Base-by-base conservation (phyloP, 1,139 yeast species). In the Candida pseudoviswanathii region DNA sequence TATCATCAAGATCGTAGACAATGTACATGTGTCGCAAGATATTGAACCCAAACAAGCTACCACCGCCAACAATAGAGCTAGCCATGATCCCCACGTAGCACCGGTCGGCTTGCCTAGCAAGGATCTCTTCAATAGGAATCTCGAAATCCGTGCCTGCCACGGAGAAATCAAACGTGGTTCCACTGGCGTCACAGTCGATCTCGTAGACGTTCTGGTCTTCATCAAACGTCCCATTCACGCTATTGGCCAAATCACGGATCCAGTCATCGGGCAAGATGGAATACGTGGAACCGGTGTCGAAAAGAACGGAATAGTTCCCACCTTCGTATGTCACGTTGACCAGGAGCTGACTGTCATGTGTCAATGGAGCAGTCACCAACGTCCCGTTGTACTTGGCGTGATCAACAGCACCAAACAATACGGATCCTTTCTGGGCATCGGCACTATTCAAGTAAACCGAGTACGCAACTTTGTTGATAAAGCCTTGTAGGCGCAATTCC, bases 231-330 rank as follows among this genome's bases (percentile, higher is more conserved):
- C 30, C 30, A 6, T 73, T 70, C 4, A 80, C 54, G 1, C 58
- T 46, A 2, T 52, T 47, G 0, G 79, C 82, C 49, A 84, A 64
- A 3, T 63, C 53, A 3, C 60, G 58, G 10, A 81, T 64, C 25
- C 78, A 58, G 11, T 55, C 60, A 1, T 58, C 45, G 24, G 89
- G 87, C 2, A 83, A 63, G 55, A 76, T 78, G 4, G 86, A 73
- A 44, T 82, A 65, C 2, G 91, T 81, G 5, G 91, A 80, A 43
- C 94, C 94, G 2, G 89, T 80, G 64, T 86, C 94, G 40, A 86
- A 65, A 43, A 52, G 40, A 2, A 49, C 54, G 16, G 34, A 29
- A 36, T 43, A 24, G 4, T 21, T 7, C 8, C 7, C 27, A 21
- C 11, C 36, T 10, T 44, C 5, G 16, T 48, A 21, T 10, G 41